Conservation (phyloP, 352 stramenopile genomes). For the Lagenidium sp. region DNA sequence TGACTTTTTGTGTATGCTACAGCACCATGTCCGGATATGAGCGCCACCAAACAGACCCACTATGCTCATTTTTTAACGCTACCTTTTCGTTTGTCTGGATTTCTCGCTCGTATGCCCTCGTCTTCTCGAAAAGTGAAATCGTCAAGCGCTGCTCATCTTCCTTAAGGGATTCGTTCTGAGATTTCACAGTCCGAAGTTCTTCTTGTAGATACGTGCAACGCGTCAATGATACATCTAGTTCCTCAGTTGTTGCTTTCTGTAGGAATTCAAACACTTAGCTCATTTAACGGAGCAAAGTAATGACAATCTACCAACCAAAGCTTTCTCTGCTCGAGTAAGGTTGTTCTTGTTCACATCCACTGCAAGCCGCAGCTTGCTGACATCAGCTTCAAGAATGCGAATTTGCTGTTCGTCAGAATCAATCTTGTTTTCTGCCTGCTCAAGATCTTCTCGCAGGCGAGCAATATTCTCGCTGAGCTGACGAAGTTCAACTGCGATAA, state of each 20-base stretch:
- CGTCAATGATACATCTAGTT: conserved; percentile 31
- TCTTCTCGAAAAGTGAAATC: conserved; percentile 61
- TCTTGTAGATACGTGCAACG: conserved; percentile 21
- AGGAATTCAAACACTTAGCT: background rate
- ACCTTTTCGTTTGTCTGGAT: conserved; percentile 42
- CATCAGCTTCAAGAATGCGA: conserved; percentile 48
- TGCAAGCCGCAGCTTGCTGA: conserved; percentile 50
- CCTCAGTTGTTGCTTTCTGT: conserved; percentile 42
- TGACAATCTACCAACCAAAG: conserved; percentile 39
- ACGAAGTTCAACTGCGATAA: conserved; percentile 49
- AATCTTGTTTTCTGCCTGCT: conserved; percentile 62
- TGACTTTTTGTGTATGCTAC: conserved; percentile 40
- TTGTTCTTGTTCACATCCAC: conserved; percentile 54
- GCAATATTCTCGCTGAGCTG: conserved; percentile 35
- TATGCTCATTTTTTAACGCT: background rate
- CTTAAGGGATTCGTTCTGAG: conserved; percentile 24
- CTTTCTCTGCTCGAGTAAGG: conserved; percentile 30
- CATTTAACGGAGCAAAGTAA: no score
- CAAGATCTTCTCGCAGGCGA: conserved; percentile 36
- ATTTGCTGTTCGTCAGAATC: conserved; percentile 60
- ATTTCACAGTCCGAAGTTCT: conserved; percentile 22
- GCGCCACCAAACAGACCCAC: background rate
- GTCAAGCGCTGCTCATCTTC: conserved; percentile 48
- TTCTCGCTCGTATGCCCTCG: conserved; percentile 60
- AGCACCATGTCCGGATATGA: background rate